Evolutionary conservation across 2,329 filamentous ascomycete species (phyloP).

Genomic region (Metarhizium album): DNA sequence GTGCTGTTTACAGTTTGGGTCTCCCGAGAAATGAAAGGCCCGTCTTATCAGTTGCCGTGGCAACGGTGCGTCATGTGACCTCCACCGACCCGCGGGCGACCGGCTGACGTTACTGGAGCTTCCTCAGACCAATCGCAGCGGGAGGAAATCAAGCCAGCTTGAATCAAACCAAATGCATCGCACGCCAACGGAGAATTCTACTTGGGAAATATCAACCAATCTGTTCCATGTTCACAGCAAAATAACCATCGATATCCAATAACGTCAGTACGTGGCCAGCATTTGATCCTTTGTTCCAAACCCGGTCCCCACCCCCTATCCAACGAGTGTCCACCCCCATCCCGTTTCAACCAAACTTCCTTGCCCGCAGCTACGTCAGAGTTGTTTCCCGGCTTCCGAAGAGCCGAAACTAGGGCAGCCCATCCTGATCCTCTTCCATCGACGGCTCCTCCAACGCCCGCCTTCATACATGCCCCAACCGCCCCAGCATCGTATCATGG

Average conservation of each 20-base stretch:
- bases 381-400: too few relatives aligned
- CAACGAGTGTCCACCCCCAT: too few relatives aligned
- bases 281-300: too few relatives aligned
- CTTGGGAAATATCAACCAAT: too few relatives aligned
- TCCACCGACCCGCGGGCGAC: background rate
- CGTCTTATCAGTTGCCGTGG: constrained; percentile 3
- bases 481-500: constrained; percentile 22
- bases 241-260: too few relatives aligned
- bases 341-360: too few relatives aligned
- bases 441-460: background rate
- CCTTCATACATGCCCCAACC: background rate
- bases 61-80: constrained; percentile 14
- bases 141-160: background rate
- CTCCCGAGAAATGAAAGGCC: background rate
- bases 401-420: too few relatives aligned
- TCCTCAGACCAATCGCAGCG: too few relatives aligned
- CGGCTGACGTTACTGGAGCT: too few relatives aligned
- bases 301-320: too few relatives aligned
- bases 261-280: too few relatives aligned
- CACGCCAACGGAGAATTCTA: background rate
- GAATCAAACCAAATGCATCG: background rate
- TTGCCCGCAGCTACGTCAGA: background rate
- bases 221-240: too few relatives aligned
- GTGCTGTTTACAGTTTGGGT: constrained; percentile 11
- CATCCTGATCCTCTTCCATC: background rate